These are phyloP conservation scores for Penicillium manginii DNA, from an alignment of 495 filamentous ascomycete genomes.

Conservation along the genomic window DNA sequence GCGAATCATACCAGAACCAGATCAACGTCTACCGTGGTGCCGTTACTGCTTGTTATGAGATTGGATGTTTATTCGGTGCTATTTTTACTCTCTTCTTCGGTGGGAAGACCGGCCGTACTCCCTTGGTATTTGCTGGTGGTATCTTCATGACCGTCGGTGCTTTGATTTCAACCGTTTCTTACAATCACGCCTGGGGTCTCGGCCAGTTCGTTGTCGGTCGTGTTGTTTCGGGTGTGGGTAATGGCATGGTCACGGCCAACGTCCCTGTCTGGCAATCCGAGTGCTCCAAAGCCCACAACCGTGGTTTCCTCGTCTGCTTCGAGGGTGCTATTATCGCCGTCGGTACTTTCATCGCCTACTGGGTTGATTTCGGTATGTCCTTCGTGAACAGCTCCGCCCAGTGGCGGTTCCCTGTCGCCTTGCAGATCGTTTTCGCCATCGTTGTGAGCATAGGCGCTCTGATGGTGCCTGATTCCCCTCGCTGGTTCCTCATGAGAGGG, in stretches of 20 bases:
- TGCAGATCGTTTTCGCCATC: constrained; percentile 75
- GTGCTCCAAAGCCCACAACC: constrained; percentile 70
- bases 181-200: constrained; percentile 42
- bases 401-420: constrained; percentile 76
- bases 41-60: constrained; percentile 80
- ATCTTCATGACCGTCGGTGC: constrained; percentile 74
- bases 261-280: constrained; percentile 81
- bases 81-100: constrained; percentile 70
- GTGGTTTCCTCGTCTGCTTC: constrained; percentile 80
- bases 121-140: constrained; percentile 63
- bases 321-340: constrained; percentile 80
- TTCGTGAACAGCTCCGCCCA: constrained; percentile 47
- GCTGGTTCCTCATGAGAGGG: constrained; percentile 71
- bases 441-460: constrained; percentile 59
- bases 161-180: constrained; percentile 65
- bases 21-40: constrained; percentile 74
- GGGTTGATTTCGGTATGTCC: constrained; percentile 78
- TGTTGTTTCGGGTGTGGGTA: constrained; percentile 72
- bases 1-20: constrained; percentile 20
- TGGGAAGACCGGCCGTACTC: constrained; percentile 69
- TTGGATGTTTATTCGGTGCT: constrained; percentile 76
- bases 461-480: constrained; percentile 75
- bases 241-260: constrained; percentile 74
- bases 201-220: constrained; percentile 77
- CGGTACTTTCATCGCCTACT: constrained; percentile 77